Percentiles rank a stretch among this genome's conserved stretches.
These are phyloP conservation scores for Trametes maxima DNA, from an alignment of 768 basidiomycete genomes.

Conservation along the genomic window DNA sequence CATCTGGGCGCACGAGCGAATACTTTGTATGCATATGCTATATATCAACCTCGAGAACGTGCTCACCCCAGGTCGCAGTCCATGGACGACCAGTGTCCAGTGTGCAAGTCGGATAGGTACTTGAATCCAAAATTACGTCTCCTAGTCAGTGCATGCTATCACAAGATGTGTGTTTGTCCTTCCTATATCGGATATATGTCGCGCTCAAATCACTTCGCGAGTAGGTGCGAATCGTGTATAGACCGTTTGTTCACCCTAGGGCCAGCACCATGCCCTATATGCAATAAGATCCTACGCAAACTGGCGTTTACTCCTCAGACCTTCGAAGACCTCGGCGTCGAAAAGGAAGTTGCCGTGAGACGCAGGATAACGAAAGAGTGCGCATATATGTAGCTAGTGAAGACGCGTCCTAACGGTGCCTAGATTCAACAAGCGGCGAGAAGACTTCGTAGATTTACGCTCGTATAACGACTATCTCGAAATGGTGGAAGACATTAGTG, in stretches of 20 bases:
- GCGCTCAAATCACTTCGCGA: not conserved
- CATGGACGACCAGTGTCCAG: slow-evolving; percentile 94
- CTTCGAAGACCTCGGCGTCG: slow-evolving; percentile 89
- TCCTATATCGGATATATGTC: not conserved
- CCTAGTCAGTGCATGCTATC: slow-evolving; percentile 95
- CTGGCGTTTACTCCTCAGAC: slow-evolving; percentile 95
- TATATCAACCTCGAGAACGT: not conserved
- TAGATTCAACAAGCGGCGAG: slow-evolving; percentile 92
- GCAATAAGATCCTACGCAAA: slow-evolving; percentile 84
- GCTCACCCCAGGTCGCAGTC: slow-evolving; percentile 46
- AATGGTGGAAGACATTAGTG: slow-evolving; percentile 90
- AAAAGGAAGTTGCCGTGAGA: slow-evolving; percentile 92
- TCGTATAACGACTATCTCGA: slow-evolving; percentile 96
- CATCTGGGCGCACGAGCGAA: slow-evolving; percentile 78
- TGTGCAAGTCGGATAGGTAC: slow-evolving; percentile 96
- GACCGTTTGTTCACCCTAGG: slow-evolving; percentile 95
- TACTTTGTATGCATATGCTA: slow-evolving; percentile 63
- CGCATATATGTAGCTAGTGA: slow-evolving; percentile 26
- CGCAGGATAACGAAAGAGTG: slow-evolving; percentile 89
- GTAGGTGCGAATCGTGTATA: slow-evolving; percentile 97
- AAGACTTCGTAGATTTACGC: slow-evolving; percentile 81
- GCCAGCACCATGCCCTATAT: slow-evolving; percentile 95
- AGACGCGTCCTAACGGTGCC: not conserved
- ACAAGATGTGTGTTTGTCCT: slow-evolving; percentile 77
- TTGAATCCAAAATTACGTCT: slow-evolving; percentile 92